phyloP scores from a whole-genome alignment of 345 rosid species.

The Moricandia arvensis region DNA sequence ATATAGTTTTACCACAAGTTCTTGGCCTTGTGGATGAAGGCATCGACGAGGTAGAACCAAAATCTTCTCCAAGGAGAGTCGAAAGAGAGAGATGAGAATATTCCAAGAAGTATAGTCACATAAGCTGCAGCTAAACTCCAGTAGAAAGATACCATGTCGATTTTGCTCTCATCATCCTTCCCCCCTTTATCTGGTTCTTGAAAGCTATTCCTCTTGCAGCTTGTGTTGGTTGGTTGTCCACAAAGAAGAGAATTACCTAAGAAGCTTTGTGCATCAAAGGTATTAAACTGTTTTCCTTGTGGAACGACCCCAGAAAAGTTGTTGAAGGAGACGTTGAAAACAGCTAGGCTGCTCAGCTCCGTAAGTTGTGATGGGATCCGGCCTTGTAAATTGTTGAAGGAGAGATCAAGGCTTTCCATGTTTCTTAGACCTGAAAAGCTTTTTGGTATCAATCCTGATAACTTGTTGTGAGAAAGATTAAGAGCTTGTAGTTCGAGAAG shows the following conservation, averaged over 20 bases:
- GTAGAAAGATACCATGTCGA: too few species aligned
- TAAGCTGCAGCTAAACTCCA: too few species aligned
- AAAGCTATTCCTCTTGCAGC: too few species aligned
- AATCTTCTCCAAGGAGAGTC: too few species aligned
- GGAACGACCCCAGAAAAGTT: not conserved
- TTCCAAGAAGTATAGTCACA: too few species aligned
- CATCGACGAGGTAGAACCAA: too few species aligned
- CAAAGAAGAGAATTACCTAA: not conserved
- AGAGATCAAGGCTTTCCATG: not conserved
- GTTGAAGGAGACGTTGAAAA: not conserved
- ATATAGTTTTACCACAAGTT: too few species aligned
- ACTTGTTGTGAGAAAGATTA: not conserved
- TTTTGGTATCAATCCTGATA: not conserved
- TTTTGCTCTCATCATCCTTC: too few species aligned
- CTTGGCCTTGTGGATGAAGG: too few species aligned
- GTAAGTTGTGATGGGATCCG: not conserved
- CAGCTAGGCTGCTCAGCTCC: not conserved
- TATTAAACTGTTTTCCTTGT: not conserved
- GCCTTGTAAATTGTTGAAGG: not conserved
- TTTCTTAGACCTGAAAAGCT: not conserved
- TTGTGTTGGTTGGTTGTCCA: too few species aligned
- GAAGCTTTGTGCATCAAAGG: not conserved
- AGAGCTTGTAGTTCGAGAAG: not conserved
- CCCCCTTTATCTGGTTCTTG: too few species aligned
- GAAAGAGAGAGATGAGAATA: too few species aligned